Base-by-base conservation (phyloP, 495 filamentous ascomycete species). In the Acidiella bohemica region DNA sequence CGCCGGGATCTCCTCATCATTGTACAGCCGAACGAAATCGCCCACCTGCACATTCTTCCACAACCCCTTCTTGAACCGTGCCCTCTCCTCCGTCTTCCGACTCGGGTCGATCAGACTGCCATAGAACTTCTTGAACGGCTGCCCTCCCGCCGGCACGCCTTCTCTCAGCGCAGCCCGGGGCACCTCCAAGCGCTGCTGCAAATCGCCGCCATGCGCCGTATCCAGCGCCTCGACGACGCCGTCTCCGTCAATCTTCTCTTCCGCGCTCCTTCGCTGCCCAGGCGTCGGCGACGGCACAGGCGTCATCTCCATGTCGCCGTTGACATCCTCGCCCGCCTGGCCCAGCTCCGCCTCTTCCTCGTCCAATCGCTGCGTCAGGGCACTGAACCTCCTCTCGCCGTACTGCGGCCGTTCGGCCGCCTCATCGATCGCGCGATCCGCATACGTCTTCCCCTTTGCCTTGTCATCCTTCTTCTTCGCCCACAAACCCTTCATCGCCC, bases 11-110 rank as follows among this genome's bases (percentile, higher is more conserved):
- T 88, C 83, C 54, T 99, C 92, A 37, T 93, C 82, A 47, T 93
- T 94, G 62, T 94, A 95, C 36, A 99, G 71, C 39, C 92, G 83
- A 32, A 99, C 81, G 59, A 93, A 96, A 59, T 99, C 92, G 26
- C 92, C 92, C 30, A 96, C 88, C 50, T 93, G 78, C 18, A 96
- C 71, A 54, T 75, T 93, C 57, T 99, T 99, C 92, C 92, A 99
- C 38, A 73, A 75, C 48, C 93, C 90, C 47, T 76, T 79, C 58
- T 90, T 88, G 59, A 99, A 99, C 32, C 76, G 70, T 33, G 87
- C 78, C 33, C 64, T 75, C 28, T 68, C 75, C 5, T 72, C 59
- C 1, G 65, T 67, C 34, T 71, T 63, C 41, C 72, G 75, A 30
- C 66, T 65, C 28, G 67, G 67, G 40, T 81, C 71, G 20, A 81